Evolutionary conservation across 2,329 filamentous ascomycete genomes (phyloP).

Genomic region (Colletotrichum sublineola): DNA sequence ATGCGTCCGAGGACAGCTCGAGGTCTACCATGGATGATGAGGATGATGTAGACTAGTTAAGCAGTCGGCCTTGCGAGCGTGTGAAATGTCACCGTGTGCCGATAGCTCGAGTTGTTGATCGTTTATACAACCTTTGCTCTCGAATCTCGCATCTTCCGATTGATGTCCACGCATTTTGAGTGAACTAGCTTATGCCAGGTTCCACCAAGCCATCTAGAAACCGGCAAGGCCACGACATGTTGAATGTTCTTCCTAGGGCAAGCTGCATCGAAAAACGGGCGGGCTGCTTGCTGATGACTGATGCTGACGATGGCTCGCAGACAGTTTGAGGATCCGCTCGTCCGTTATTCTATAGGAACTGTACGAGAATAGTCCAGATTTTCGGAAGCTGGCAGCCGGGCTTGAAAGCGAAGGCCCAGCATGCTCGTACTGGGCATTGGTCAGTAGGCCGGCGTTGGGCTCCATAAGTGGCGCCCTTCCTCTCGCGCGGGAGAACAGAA

Average conservation of each 20-base stretch:
- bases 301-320: not conserved
- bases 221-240: too few relatives aligned
- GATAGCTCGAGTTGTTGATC: not conserved
- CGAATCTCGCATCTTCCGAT: too few relatives aligned
- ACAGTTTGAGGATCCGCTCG: not conserved
- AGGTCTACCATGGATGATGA: not conserved
- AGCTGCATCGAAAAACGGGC: not conserved
- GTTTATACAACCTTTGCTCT: not conserved
- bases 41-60: not conserved
- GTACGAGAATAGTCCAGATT: too few relatives aligned
- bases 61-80: not conserved
- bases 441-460: not conserved
- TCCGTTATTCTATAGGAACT: too few relatives aligned
- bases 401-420: not conserved
- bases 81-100: not conserved
- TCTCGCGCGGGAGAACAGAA: not conserved
- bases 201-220: too few relatives aligned
- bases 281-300: not conserved
- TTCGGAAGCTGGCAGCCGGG: too few relatives aligned
- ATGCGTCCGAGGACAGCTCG: not conserved
- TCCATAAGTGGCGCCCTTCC: not conserved
- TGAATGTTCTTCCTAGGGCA: not conserved
- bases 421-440: not conserved
- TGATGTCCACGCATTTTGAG: too few relatives aligned
- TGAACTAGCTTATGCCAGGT: too few relatives aligned